Base-by-base conservation (phyloP, 1,139 yeast genomes). In the Yamadazyma songkhlaensis region DNA sequence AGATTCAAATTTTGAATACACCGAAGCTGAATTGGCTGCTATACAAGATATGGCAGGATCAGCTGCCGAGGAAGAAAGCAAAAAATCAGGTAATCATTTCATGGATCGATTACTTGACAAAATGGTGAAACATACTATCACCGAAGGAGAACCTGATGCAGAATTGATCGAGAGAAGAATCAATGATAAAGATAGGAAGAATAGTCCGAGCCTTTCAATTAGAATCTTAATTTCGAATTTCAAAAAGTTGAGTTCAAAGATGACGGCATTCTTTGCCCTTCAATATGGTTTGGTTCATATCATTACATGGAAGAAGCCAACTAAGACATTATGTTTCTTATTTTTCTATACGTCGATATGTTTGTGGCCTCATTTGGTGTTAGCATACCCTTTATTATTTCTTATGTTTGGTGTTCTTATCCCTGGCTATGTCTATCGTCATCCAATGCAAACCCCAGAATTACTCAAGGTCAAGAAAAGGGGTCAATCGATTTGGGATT, bases 351-450 rank as follows among this genome's bases (percentile, higher is more conserved):
- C 89, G 0, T 67, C 79, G 42, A 65, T 77, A 2, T 80, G 86
- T 50, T 59, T 84, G 31, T 75, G 85, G 64, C 96, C 96, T 0
- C 81, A 81, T 53, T 60, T 85, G 36, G 65, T 87, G 6, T 58
- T 83, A 27, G 73, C 81, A 1, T 64, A 81, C 30, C 96, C 97
- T 0, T 53, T 85, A 27, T 44, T 82, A 1, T 72, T 67, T 36
- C 41, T 86, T 4, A 55, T 84, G 27, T 67, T 74, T 43, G 82
- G 81, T 0, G 63, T 84, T 2, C 68, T 88, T 63, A 65, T 84
- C 1, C 92, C 95, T 0, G 88, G 86, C 1, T 89, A 81, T 51
- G 64, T 78, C 14, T 67, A 74, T 37, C 68, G 88, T 38, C 96
- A 88, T 54, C 95, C 90, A 0, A 64, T 78, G 49, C 60, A 67